phyloP scores from a whole-genome alignment of 768 basidiomycete species.

The Kwoniella dendrophila region DNA sequence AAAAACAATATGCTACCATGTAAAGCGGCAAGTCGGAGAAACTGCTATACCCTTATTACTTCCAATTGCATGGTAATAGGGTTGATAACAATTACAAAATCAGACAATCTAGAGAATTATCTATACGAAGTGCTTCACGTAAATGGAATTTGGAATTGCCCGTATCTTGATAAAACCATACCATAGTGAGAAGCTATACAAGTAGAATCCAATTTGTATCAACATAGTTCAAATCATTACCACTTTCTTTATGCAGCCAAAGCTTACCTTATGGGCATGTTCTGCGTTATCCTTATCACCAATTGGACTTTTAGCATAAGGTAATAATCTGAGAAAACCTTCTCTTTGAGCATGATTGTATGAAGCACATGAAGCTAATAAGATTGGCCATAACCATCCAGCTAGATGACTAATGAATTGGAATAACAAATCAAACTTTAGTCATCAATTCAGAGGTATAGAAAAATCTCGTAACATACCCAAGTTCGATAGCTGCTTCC shows the following conservation, averaged over 20 bases:
- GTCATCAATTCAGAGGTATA: too few species aligned
- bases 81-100: too few species aligned
- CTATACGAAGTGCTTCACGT: background rate
- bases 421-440: background rate
- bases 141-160: slow-evolving; percentile 2
- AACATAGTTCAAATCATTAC: background rate
- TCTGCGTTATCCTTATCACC: slow-evolving; percentile 3
- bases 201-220: background rate
- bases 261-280: slow-evolving; percentile 1
- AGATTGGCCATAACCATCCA: slow-evolving; percentile 9
- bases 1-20: too few species aligned
- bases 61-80: too few species aligned
- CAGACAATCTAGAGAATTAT: background rate
- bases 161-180: slow-evolving; percentile 11
- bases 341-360: slow-evolving; percentile 3
- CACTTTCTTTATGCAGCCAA: background rate
- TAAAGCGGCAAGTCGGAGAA: too few species aligned
- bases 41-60: too few species aligned
- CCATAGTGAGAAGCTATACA: slow-evolving; percentile 3
- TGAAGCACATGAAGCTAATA: background rate
- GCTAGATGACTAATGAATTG: background rate
- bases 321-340: slow-evolving; percentile 6
- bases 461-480: slow-evolving; percentile 1
- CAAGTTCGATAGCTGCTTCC: slow-evolving; percentile 2
- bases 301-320: slow-evolving; percentile 4